Percentiles rank a stretch among this genome's conserved stretches.
Conservation (phyloP, 331 rosid genomes). For the Erythrophleum ivorense region DNA sequence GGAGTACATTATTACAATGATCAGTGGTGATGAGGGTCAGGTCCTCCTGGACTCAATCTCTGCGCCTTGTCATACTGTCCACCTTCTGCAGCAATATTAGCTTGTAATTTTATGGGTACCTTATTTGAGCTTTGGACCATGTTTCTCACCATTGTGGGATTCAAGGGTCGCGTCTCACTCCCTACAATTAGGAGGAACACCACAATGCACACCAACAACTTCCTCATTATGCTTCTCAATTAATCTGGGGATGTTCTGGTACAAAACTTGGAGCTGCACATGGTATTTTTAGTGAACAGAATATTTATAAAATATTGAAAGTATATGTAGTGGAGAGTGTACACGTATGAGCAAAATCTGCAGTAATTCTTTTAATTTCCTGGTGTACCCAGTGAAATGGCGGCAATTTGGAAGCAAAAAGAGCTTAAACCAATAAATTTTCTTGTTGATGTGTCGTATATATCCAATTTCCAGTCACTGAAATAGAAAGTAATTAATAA, state of each 20-base stretch:
- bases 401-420: neutral
- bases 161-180: slow-evolving; percentile 39
- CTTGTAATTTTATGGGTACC: too few relatives aligned
- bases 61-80: neutral
- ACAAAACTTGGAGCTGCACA: neutral
- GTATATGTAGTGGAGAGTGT: neutral
- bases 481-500: neutral
- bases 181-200: slow-evolving; percentile 26
- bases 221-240: neutral
- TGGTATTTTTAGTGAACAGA: neutral
- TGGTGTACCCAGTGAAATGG: neutral
- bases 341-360: neutral
- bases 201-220: neutral
- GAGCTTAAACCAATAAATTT: neutral
- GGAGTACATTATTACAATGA: too few relatives aligned
- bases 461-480: neutral
- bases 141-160: slow-evolving; percentile 24
- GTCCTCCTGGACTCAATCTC: slow-evolving; percentile 57
- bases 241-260: too few relatives aligned
- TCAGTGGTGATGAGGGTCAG: slow-evolving; percentile 52
- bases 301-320: neutral
- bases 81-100: neutral
- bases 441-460: slow-evolving; percentile 8
- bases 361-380: neutral
- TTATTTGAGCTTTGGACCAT: neutral